phyloP scores from a whole-genome alignment of 805 yeast genomes.

The Candida schatavii region DNA sequence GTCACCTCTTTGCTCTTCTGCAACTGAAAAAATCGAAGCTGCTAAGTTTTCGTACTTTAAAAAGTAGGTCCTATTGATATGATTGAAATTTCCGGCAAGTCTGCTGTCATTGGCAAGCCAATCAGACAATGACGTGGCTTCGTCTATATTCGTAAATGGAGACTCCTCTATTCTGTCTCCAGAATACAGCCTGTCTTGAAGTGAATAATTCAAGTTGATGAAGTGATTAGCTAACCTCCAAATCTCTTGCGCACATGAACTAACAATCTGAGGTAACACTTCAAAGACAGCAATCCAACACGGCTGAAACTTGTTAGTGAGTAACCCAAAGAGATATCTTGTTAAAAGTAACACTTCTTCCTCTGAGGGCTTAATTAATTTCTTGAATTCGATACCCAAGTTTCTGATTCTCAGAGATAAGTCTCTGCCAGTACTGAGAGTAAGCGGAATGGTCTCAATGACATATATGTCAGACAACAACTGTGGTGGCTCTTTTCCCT shows the following conservation, averaged over 20 bases:
- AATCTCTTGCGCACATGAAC: conserved; percentile 33
- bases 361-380: conserved; percentile 11
- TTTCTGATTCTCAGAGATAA: conserved; percentile 65
- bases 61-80: conserved; percentile 19
- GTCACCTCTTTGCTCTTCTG: conserved; percentile 35
- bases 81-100: conserved; percentile 39
- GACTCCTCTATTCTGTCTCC: conserved; percentile 4
- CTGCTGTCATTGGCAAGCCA: conserved; percentile 50
- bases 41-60: conserved; percentile 29
- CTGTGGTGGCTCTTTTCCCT: conserved; percentile 28
- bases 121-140: conserved; percentile 11
- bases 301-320: conserved; percentile 77
- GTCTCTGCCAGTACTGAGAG: conserved; percentile 70
- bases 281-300: conserved; percentile 77
- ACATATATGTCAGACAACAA: conserved; percentile 49
- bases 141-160: conserved; percentile 4
- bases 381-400: conserved; percentile 45
- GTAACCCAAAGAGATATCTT: conserved; percentile 51
- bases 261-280: conserved; percentile 46
- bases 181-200: conserved; percentile 14
- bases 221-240: conserved; percentile 55
- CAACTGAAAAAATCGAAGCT: conserved; percentile 35
- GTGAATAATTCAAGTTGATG: conserved; percentile 18
- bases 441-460: conserved; percentile 72
- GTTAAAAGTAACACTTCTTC: conserved; percentile 29